Percentiles rank a stretch among this genome's conserved stretches.
phyloP scores from a whole-genome alignment of 257 asterid genomes.

The Przewalskia tangutica region DNA sequence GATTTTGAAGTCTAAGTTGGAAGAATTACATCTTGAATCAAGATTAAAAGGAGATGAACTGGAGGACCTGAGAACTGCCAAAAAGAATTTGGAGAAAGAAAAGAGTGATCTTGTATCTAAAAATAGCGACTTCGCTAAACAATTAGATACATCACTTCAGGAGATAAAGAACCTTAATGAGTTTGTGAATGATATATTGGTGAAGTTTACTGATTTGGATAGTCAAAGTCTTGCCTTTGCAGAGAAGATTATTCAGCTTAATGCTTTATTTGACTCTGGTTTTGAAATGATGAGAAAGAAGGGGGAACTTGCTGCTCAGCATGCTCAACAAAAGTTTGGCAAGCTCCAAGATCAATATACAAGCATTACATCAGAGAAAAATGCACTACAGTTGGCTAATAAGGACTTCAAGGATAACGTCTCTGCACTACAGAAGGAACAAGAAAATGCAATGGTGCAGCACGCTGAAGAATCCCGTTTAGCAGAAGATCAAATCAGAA shows the following conservation, averaged over 20 bases:
- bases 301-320: slow-evolving; percentile 48
- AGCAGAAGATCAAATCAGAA: slow-evolving; percentile 63
- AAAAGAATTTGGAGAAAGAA: slow-evolving; percentile 53
- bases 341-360: slow-evolving; percentile 38
- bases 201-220: slow-evolving; percentile 58
- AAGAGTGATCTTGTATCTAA: slow-evolving; percentile 42
- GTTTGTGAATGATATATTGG: slow-evolving; percentile 49
- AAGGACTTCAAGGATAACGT: slow-evolving; percentile 51
- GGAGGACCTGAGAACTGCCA: slow-evolving; percentile 33
- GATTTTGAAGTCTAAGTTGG: slow-evolving; percentile 55
- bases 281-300: slow-evolving; percentile 59
- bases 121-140: slow-evolving; percentile 40
- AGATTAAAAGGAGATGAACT: slow-evolving; percentile 53
- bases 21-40: slow-evolving; percentile 46
- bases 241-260: slow-evolving; percentile 54
- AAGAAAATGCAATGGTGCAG: slow-evolving; percentile 75
- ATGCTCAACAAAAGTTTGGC: slow-evolving; percentile 58
- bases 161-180: slow-evolving; percentile 62
- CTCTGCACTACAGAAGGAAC: slow-evolving; percentile 77
- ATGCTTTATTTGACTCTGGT: slow-evolving; percentile 51
- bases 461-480: slow-evolving; percentile 86
- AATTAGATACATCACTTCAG: slow-evolving; percentile 44
- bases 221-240: slow-evolving; percentile 57
- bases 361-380: slow-evolving; percentile 49
- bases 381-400: slow-evolving; percentile 43